Evolutionary conservation across 1,284 basidiomycete species (phyloP), one percentile per base, ranked within the genome.

Genomic region (Fomitopsis palustris): DNA sequence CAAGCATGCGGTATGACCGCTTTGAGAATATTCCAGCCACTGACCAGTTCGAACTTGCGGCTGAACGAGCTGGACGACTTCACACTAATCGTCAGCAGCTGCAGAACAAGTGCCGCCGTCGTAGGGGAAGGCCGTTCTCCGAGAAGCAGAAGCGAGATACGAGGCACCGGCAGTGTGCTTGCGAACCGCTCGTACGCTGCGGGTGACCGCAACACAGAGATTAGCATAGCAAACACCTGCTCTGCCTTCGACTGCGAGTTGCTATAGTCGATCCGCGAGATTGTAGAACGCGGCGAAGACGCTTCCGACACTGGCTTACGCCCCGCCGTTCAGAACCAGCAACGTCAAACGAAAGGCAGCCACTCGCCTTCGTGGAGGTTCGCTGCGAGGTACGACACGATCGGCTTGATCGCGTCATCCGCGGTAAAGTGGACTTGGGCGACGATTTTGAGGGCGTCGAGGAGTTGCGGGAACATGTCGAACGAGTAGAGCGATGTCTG

Each of bases 301-400:
- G 65, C 70, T 12, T 74, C 73, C 21, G 72, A 69, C 49, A 67
- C 62, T 10, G 35, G 31, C 69, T 70, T 67, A 47, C 65, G 64
- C 29, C 25, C 54, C 25, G 25, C 33, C 4, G 12, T 17, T 54
- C 19, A 54, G 33, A 21, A 25, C 8, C 54, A 27, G n/a, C 1
- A n/a, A 19, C 4, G 16, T 8, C 31, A 27, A 19, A 21, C 1
- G 43, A 39, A n/a, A 9, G n/a, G 29, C 5, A 47, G 23, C 7
- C 5, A 41, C 82, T 60, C 61, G 90, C 90, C 80, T 69, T 85
- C 84, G 64, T 90, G 87, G n/a, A 95, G 73, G 66, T 91, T 90
- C 0, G 92, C 89, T 16, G 93, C 92, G 10, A 96, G 75, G 69
- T 92, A 97, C 0, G 93, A 89, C 4, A 95, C 86, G 0, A 95